Percentiles rank a stretch among this genome's conserved stretches.
phyloP scores from a whole-genome alignment of 2,329 filamentous ascomycete genomes.

The Aspergillus caelatus region DNA sequence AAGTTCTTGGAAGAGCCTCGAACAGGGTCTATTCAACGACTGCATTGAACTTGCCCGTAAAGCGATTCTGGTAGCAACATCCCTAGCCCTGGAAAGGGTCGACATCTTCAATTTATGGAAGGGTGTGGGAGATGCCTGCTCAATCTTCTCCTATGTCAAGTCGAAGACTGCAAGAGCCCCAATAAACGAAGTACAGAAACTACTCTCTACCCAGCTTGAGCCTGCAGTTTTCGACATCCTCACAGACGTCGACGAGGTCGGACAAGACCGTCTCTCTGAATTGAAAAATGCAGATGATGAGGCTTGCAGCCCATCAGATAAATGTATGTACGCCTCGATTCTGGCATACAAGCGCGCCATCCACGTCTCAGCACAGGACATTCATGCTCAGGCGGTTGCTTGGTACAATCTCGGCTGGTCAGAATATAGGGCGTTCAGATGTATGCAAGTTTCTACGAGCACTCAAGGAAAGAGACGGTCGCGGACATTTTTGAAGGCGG shows the following conservation, averaged over 20 bases:
- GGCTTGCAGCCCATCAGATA: constrained; percentile 44
- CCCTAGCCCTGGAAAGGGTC: constrained; percentile 62
- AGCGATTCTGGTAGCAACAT: constrained; percentile 68
- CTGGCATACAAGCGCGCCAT: constrained; percentile 88
- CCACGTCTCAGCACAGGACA: constrained; percentile 69
- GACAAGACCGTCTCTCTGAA: constrained; percentile 42
- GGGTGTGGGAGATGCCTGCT: constrained; percentile 82
- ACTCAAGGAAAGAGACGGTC: constrained; percentile 53
- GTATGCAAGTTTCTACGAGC: constrained; percentile 52
- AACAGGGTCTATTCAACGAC: constrained; percentile 85
- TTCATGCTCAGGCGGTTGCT: constrained; percentile 89
- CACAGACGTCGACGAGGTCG: constrained; percentile 69
- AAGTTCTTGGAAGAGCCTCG: constrained; percentile 73
- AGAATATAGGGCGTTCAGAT: constrained; percentile 78
- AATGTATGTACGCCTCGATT: constrained; percentile 71
- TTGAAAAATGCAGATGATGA: constrained; percentile 35
- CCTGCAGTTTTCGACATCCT: constrained; percentile 63
- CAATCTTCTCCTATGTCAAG: constrained; percentile 79
- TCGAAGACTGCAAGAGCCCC: constrained; percentile 68
- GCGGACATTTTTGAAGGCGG: constrained; percentile 73
- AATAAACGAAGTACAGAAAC: constrained; percentile 51
- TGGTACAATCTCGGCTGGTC: constrained; percentile 98
- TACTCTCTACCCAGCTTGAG: constrained; percentile 60
- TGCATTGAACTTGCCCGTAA: constrained; percentile 70
- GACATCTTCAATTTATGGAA: constrained; percentile 96